phyloP scores from a whole-genome alignment of 768 basidiomycete genomes.

The Rhodocollybia butyracea region DNA sequence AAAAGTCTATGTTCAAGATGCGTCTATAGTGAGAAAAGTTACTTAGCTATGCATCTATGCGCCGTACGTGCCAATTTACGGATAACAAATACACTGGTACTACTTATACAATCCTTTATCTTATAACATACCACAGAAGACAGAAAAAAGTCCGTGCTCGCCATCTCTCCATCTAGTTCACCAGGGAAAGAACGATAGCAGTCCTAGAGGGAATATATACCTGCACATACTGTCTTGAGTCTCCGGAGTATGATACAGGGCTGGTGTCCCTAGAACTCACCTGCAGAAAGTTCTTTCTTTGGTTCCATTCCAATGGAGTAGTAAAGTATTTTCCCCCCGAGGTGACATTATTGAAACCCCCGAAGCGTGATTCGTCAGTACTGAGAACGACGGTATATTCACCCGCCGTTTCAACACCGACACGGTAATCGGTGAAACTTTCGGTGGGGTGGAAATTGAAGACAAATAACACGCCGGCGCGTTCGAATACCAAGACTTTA shows the following conservation, averaged over 20 bases:
- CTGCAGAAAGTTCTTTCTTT: constrained; percentile 87
- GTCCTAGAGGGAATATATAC: constrained; percentile 72
- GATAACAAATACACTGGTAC: background rate
- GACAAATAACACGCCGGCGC: constrained; percentile 89
- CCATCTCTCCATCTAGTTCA: background rate
- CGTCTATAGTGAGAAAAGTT: background rate
- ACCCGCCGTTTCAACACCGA: constrained; percentile 83
- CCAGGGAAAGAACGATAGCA: constrained; percentile 54
- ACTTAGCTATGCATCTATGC: background rate
- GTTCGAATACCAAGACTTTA: constrained; percentile 93
- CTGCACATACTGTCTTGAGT: constrained; percentile 28
- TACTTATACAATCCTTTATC: background rate
- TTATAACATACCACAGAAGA: background rate
- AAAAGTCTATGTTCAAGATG: background rate
- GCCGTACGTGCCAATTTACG: background rate
- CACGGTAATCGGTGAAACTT: constrained; percentile 91
- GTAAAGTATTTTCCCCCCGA: constrained; percentile 69
- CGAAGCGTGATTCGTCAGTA: constrained; percentile 85
- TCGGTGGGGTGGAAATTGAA: constrained; percentile 96
- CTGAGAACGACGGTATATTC: constrained; percentile 80
- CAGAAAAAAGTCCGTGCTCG: background rate
- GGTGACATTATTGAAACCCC: constrained; percentile 83
- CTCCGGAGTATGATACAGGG: background rate
- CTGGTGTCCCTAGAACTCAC: constrained; percentile 34
- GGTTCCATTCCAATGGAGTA: constrained; percentile 87